A percentile compares a stretch with the other conserved stretches of the same genome.
Evolutionary conservation across 495 filamentous ascomycete genomes (phyloP).

Genomic region (Neurospora sp.): DNA sequence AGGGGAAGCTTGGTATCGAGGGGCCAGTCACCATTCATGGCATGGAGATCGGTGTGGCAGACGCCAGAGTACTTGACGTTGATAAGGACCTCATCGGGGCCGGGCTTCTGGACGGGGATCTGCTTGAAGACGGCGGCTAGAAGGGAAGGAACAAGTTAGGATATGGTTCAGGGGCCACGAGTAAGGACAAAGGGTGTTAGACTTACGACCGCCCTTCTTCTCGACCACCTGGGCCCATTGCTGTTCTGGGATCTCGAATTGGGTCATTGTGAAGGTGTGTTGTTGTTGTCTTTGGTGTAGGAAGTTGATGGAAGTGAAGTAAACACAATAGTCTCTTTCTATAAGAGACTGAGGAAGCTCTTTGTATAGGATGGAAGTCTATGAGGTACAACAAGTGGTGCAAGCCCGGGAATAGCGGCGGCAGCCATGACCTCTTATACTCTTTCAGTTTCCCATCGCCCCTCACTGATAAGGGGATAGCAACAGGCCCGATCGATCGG

Average conservation of each 20-base stretch:
- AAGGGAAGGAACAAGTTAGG: neutral
- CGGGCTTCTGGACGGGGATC: constrained; percentile 68
- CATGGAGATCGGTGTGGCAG: constrained; percentile 84
- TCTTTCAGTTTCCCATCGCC: neutral
- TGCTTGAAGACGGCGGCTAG: constrained; percentile 64
- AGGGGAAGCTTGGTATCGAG: constrained; percentile 65
- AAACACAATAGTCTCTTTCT: neutral
- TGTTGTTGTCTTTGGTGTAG: neutral
- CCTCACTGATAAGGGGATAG: neutral
- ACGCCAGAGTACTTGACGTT: constrained; percentile 91
- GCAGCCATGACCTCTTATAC: neutral
- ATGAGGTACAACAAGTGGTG: neutral
- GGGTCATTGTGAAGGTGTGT: constrained; percentile 16
- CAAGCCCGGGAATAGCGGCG: neutral
- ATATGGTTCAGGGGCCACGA: constrained; percentile 5
- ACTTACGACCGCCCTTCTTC: constrained; percentile 58
- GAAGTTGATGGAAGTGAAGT: neutral
- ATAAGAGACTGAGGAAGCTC: neutral
- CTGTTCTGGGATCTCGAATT: constrained; percentile 48
- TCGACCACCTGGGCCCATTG: constrained; percentile 88
- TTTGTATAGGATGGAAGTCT: neutral
- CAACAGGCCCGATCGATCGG: neutral
- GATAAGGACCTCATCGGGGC: constrained; percentile 79
- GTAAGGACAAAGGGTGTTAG: neutral
- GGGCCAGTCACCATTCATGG: constrained; percentile 84